Conservation (phyloP, 129 eudicot species). For the Flaveria trinervia region DNA sequence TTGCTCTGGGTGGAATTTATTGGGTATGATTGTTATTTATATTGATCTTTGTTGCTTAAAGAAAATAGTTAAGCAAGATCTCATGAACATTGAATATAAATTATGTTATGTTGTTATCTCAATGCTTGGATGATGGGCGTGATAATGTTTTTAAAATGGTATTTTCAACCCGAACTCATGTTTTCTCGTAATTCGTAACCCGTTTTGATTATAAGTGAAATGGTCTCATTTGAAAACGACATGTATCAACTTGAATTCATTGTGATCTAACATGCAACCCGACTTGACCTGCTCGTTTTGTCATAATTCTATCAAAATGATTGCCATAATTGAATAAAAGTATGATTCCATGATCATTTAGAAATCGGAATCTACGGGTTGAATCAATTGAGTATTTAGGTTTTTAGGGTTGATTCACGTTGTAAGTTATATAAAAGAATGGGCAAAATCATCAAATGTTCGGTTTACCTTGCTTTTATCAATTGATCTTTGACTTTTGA, state of each 20-base stretch:
- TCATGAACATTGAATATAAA: too few species aligned
- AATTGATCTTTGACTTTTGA: too few species aligned
- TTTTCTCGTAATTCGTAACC: background rate
- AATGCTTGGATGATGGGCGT: too few species aligned
- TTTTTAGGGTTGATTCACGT: background rate
- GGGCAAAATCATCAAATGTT: background rate
- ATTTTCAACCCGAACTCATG: background rate
- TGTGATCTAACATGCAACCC: background rate
- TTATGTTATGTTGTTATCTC: too few species aligned
- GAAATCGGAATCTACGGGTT: background rate
- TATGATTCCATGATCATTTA: background rate
- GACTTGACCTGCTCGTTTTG: background rate
- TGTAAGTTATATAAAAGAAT: background rate
- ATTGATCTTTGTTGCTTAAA: too few species aligned
- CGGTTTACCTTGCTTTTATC: too few species aligned
- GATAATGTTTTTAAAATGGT: background rate
- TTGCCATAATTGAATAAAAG: background rate
- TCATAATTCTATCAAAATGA: background rate
- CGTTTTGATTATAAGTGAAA: background rate
- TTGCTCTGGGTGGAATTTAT: too few species aligned
- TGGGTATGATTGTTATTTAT: too few species aligned
- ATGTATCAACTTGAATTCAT: background rate
- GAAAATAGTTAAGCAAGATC: too few species aligned
- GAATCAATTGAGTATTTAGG: background rate
- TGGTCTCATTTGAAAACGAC: too few species aligned